Base-by-base conservation (phyloP, 345 rosid genomes). In the Acer saccharum region DNA sequence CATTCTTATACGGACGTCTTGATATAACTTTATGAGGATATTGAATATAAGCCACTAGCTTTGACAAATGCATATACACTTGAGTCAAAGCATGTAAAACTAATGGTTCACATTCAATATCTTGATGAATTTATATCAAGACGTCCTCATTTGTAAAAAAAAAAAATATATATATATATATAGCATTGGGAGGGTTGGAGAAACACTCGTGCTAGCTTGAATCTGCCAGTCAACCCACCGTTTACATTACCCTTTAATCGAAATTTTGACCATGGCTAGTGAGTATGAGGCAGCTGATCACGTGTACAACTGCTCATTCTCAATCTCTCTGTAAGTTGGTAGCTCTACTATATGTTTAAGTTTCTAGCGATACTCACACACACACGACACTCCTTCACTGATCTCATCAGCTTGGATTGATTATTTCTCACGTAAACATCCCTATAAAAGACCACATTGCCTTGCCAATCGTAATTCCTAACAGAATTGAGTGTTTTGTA, bases 171-270 rank as follows among this genome's bases (percentile, higher is more conserved):
- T 25, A 25, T 25, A 29, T 29, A 29, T 29, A 29, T 29, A 32
- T 32, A 32, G 0, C 39, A 35, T 35, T 35, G 6, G 6, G 39
- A 4, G 5, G 39, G 39, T 35, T 35, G 6, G 6, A 35, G 39
- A 35, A 35, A 35, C 39, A 35, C 6, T 35, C 39, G 39, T 35
- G 39, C 39, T 4, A 35, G 6, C 39, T 35, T 35, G 39, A 35
- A 35, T 35, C 39, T 35, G 39, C 81, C 88, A 44, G 75, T 78
- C 86, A 75, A 76, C 77, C 43, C 64, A 10, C 0, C 18, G 27
- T 10, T 20, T 52, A 8, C 21, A 0, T 39, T 1, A 39, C 35
- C 13, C 3, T 44, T 68, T 52, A 16, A 14, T 16, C n/a, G 1
- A 54, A 9, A 5, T 10, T 35, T 35, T 12, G 39, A 23, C 18